phyloP scores from a whole-genome alignment of 2,329 filamentous ascomycete genomes.

The Fusarium odoratissimum region DNA sequence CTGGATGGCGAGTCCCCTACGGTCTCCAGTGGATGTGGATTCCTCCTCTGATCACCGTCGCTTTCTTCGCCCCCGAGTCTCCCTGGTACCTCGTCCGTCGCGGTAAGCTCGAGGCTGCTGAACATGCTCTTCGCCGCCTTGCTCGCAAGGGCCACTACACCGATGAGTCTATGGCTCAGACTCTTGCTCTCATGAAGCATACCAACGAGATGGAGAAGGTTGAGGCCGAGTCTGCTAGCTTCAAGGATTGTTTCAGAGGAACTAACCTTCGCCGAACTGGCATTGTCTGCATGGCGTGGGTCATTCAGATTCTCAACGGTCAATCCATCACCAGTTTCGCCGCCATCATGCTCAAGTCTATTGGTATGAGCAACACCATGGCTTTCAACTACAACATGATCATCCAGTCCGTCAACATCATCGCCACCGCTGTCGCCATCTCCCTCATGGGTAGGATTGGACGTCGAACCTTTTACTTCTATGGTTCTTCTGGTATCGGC shows the following conservation, averaged over 20 bases:
- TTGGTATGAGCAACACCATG: conserved; percentile 56
- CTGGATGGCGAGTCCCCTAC: conserved; percentile 60
- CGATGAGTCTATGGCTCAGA: conserved; percentile 52
- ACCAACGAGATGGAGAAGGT: conserved; percentile 55
- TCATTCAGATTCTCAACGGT: conserved; percentile 50
- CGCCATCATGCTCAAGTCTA: conserved; percentile 63
- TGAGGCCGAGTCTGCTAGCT: conserved; percentile 59
- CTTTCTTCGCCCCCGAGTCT: conserved; percentile 59
- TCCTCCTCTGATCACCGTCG: conserved; percentile 54
- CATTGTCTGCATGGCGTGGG: conserved; percentile 52
- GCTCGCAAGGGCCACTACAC: conserved; percentile 51
- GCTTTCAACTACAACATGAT: conserved; percentile 62
- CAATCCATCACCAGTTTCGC: conserved; percentile 66
- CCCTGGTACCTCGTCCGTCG: conserved; percentile 62
- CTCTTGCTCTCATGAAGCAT: conserved; percentile 56
- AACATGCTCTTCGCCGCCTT: conserved; percentile 54
- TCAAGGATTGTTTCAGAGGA: conserved; percentile 61
- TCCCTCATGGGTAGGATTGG: conserved; percentile 52
- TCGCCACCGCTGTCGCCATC: conserved; percentile 56
- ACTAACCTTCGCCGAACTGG: conserved; percentile 54
- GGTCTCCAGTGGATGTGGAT: conserved; percentile 62
- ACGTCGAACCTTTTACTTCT: conserved; percentile 55
- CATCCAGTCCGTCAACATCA: conserved; percentile 58
- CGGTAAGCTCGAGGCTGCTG: conserved; percentile 52
- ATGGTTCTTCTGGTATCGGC: conserved; percentile 54